phyloP scores from a whole-genome alignment of 2,329 filamentous ascomycete species.

The Albifimbria verrucaria region DNA sequence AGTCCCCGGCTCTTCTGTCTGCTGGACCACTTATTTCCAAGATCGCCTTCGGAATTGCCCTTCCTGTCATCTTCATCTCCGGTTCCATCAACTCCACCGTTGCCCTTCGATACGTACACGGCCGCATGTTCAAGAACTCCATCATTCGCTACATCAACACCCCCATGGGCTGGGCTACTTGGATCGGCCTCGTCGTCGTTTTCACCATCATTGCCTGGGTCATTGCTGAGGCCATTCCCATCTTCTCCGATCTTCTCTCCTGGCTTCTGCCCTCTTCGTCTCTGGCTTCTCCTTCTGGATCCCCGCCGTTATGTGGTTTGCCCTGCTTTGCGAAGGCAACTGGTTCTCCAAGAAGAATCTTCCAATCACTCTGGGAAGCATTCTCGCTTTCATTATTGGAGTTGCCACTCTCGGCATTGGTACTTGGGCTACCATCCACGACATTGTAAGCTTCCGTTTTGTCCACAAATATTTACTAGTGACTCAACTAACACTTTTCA shows the following conservation, averaged over 20 bases:
- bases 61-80: conserved; percentile 66
- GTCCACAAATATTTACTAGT: background rate
- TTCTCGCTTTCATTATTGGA: background rate
- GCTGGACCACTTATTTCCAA: conserved; percentile 54
- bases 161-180: conserved; percentile 38
- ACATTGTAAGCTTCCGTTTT: conserved; percentile 19
- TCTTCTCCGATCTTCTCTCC: conserved; percentile 63
- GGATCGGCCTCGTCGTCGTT: conserved; percentile 53
- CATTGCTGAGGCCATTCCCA: conserved; percentile 67
- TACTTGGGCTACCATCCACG: conserved; percentile 21
- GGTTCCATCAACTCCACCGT: conserved; percentile 58
- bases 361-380: background rate
- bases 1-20: conserved; percentile 61
- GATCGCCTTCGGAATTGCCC: conserved; percentile 61
- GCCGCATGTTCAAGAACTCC: conserved; percentile 31
- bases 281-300: conserved; percentile 20
- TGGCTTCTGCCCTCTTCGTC: conserved; percentile 44
- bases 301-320: conserved; percentile 1
- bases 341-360: background rate
- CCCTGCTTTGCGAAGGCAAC: background rate
- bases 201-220: conserved; percentile 64
- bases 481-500: background rate
- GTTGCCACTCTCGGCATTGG: conserved; percentile 18
- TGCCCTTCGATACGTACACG: conserved; percentile 33
- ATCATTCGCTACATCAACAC: conserved; percentile 36